These are phyloP conservation scores for Dunaliella salina DNA, from an alignment of 163 green algal genomes.

Conservation along the genomic window DNA sequence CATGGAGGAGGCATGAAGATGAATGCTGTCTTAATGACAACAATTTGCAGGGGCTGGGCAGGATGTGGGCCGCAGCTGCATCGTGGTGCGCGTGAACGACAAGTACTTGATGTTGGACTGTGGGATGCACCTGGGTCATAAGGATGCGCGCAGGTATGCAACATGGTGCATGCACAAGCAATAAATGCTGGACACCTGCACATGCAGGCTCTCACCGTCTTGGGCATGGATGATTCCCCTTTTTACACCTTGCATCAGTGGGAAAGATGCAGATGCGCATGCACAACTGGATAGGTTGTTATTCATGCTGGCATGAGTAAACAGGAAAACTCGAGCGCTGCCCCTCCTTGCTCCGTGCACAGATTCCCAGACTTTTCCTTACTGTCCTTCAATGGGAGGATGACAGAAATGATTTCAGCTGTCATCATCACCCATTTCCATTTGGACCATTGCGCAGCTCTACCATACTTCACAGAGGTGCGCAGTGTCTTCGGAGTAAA, in stretches of 20 bases:
- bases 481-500: too few species aligned
- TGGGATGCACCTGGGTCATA: conserved; percentile 62
- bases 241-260: too few species aligned
- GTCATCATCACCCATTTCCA: conserved; percentile 75
- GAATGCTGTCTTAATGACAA: neutral
- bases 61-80: conserved; percentile 66
- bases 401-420: conserved; percentile 49
- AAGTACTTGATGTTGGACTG: conserved; percentile 72
- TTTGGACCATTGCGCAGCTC: conserved; percentile 52
- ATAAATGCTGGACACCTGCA: too few species aligned
- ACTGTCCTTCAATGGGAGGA: conserved; percentile 34
- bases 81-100: conserved; percentile 53
- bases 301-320: too few species aligned
- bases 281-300: too few species aligned
- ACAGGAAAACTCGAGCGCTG: too few species aligned
- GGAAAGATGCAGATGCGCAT: too few species aligned
- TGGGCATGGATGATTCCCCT: too few species aligned
- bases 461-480: conserved; percentile 69
- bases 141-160: conserved; percentile 32
- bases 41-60: conserved; percentile 53
- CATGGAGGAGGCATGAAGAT: neutral
- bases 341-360: neutral
- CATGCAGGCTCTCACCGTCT: too few species aligned
- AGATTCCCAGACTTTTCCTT: conserved; percentile 56
- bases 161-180: too few species aligned